These are phyloP conservation scores for Halenospora varia DNA, from an alignment of 495 filamentous ascomycete genomes.

Conservation along the genomic window DNA sequence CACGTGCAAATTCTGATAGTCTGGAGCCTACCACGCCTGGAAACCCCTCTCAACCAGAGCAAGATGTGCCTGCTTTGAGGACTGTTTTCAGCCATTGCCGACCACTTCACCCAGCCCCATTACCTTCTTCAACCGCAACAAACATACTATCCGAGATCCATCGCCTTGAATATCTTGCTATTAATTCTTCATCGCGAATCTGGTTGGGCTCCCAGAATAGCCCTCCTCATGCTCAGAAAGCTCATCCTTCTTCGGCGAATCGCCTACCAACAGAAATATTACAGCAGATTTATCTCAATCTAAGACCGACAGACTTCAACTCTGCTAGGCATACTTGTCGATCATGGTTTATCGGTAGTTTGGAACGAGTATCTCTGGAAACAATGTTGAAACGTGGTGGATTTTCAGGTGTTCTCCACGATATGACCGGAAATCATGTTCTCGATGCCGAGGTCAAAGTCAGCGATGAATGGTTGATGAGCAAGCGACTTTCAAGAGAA, in stretches of 20 bases:
- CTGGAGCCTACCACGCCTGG: too few relatives aligned
- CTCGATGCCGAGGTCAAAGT: slow-evolving; percentile 18
- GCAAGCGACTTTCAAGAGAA: slow-evolving; percentile 56
- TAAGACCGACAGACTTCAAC: slow-evolving; percentile 60
- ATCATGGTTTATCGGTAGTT: slow-evolving; percentile 60
- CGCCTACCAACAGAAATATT: slow-evolving; percentile 58
- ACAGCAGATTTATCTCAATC: slow-evolving; percentile 50
- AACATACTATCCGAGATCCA: slow-evolving; percentile 1
- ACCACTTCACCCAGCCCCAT: slow-evolving; percentile 3
- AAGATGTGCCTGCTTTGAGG: neutral
- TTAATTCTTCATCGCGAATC: slow-evolving; percentile 1
- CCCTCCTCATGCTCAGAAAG: neutral
- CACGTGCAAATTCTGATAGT: too few relatives aligned
- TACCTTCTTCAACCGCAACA: neutral
- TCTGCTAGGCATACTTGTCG: slow-evolving; percentile 61
- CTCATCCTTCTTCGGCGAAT: slow-evolving; percentile 15
- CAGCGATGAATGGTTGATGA: slow-evolving; percentile 52
- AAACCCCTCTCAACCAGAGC: too few relatives aligned
- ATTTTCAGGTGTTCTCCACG: slow-evolving; percentile 49
- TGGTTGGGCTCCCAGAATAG: neutral
- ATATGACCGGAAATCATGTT: slow-evolving; percentile 31
- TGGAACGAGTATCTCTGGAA: slow-evolving; percentile 49
- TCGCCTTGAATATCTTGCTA: neutral
- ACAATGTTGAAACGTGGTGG: slow-evolving; percentile 53
- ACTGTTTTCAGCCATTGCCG: slow-evolving; percentile 11